These are phyloP conservation scores for Phylloporus rhodoxanthus DNA, from an alignment of 768 basidiomycete species.

Conservation along the genomic window DNA sequence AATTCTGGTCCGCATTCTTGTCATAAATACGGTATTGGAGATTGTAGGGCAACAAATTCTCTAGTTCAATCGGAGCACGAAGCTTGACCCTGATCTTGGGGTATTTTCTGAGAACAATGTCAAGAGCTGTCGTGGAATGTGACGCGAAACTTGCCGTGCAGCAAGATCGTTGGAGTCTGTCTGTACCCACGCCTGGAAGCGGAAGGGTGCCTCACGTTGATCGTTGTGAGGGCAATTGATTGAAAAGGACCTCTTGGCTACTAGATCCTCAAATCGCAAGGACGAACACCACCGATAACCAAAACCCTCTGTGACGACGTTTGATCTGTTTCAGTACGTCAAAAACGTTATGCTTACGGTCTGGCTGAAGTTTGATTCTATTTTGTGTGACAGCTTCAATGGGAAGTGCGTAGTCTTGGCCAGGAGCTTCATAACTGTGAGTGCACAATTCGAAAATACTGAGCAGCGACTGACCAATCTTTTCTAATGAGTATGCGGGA, in stretches of 20 bases:
- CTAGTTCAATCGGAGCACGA: slow-evolving; percentile 89
- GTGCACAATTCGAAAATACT: slow-evolving; percentile 25
- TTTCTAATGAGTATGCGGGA: slow-evolving; percentile 73
- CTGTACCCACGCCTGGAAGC: slow-evolving; percentile 88
- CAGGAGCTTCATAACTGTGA: slow-evolving; percentile 75
- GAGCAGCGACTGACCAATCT: slow-evolving; percentile 52
- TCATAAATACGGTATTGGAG: slow-evolving; percentile 96
- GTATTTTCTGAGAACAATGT: slow-evolving; percentile 50
- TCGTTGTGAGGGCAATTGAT: slow-evolving; percentile 83
- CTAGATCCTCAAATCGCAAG: slow-evolving; percentile 84
- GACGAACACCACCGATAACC: slow-evolving; percentile 91
- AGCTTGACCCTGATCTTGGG: slow-evolving; percentile 83
- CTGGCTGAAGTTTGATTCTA: slow-evolving; percentile 82
- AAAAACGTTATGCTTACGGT: slow-evolving; percentile 55
- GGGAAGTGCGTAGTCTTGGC: slow-evolving; percentile 82
- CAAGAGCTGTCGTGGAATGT: neutral
- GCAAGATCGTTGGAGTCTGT: slow-evolving; percentile 56
- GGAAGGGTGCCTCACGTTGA: slow-evolving; percentile 80
- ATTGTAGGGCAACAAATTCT: slow-evolving; percentile 92
- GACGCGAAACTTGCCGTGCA: slow-evolving; percentile 41
- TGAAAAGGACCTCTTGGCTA: slow-evolving; percentile 62
- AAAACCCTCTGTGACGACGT: slow-evolving; percentile 67
- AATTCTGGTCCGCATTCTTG: slow-evolving; percentile 90
- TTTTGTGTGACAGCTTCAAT: slow-evolving; percentile 82
- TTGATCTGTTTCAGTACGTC: slow-evolving; percentile 1